Evolutionary conservation across 768 basidiomycete species (phyloP).

Genomic region (Rhodosporidiobolus sp.): DNA sequence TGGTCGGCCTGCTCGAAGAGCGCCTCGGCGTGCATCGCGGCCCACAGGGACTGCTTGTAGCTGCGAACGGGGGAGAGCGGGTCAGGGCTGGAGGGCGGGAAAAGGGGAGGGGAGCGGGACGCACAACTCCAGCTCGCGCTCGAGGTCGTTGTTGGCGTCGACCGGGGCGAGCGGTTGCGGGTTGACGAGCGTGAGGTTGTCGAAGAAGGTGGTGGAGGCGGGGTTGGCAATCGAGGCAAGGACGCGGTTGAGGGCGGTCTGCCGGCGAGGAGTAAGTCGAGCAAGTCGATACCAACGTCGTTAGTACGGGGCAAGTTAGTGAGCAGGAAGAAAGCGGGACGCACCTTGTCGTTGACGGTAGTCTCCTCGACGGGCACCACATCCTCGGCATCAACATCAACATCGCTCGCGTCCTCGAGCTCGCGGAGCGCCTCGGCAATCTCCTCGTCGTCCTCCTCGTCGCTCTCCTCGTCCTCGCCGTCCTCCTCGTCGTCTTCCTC

Average conservation of each 20-base stretch:
- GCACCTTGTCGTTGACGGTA: constrained; percentile 38
- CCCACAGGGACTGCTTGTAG: constrained; percentile 90
- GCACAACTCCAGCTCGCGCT: constrained; percentile 93
- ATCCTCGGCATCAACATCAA: constrained; percentile 47
- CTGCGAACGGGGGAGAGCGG: constrained; percentile 51
- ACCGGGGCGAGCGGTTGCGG: constrained; percentile 65
- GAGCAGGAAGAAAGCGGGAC: not conserved
- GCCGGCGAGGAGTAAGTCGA: not conserved
- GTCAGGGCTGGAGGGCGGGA: not conserved
- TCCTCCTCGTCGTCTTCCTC: constrained; percentile 23
- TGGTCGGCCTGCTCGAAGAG: constrained; percentile 52
- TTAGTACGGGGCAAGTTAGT: too few species aligned
- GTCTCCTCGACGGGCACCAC: constrained; percentile 31
- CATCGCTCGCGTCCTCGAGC: constrained; percentile 45
- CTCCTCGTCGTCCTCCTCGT: constrained; percentile 42
- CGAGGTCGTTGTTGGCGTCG: constrained; percentile 81
- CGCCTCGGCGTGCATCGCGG: constrained; percentile 73
- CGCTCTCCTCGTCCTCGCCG: constrained; percentile 47
- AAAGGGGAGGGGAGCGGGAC: constrained; percentile 47
- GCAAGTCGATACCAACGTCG: not conserved
- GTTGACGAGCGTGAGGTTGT: constrained; percentile 70
- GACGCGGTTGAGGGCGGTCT: constrained; percentile 78
- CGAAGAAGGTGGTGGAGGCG: constrained; percentile 47
- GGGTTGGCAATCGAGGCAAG: constrained; percentile 55
- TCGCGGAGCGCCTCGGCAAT: constrained; percentile 43